These are phyloP conservation scores for Galerina marginata DNA, from an alignment of 768 basidiomycete species.

Conservation along the genomic window DNA sequence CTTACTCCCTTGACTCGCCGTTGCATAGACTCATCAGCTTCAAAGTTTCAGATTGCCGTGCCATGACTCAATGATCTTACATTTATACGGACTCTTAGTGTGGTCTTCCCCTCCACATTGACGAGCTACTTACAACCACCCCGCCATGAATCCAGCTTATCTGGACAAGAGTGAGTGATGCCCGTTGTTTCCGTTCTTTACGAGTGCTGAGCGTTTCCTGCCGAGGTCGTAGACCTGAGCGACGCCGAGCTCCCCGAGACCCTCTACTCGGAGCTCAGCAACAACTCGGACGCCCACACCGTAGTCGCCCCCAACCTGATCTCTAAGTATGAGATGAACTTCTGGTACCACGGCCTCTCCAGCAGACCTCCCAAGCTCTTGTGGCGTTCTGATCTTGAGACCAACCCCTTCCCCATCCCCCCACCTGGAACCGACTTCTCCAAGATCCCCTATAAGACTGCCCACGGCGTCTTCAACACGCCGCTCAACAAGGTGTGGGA, in stretches of 20 bases:
- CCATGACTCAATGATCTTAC: no score
- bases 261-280: conserved; percentile 20
- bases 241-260: conserved; percentile 25
- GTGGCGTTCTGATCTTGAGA: conserved; percentile 36
- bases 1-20: no score
- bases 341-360: conserved; percentile 41
- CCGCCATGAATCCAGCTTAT: conserved; percentile 27
- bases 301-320: conserved; percentile 29
- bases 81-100: no score
- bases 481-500: conserved; percentile 41
- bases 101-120: conserved; percentile 4
- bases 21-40: no score
- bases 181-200: conserved; percentile 29
- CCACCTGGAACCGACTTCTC: conserved; percentile 15
- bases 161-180: conserved; percentile 31
- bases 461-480: conserved; percentile 36
- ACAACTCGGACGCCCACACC: conserved; percentile 23
- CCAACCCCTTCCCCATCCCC: conserved; percentile 33
- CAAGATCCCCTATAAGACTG: conserved; percentile 34
- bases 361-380: conserved; percentile 39
- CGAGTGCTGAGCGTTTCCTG: conserved; percentile 23
- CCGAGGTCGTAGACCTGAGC: conserved; percentile 30
- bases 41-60: background rate
- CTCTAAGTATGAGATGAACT: conserved; percentile 34
- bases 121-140: no score